These are phyloP conservation scores for Coffea eugenioides DNA, from an alignment of 257 asterid genomes.

Conservation along the genomic window DNA sequence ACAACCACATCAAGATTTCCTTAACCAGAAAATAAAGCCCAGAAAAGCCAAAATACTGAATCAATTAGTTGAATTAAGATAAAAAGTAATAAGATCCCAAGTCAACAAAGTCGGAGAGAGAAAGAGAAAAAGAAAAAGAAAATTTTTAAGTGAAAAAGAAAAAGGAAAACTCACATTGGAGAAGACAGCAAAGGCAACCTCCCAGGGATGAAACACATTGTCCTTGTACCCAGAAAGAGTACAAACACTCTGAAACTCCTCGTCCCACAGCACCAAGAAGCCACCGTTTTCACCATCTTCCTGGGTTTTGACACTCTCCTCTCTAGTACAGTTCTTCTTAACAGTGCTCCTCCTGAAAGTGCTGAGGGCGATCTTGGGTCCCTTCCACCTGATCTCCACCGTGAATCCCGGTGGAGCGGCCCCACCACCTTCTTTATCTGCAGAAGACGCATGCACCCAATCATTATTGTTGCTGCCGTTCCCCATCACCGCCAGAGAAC, in stretches of 20 bases:
- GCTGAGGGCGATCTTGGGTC: constrained; percentile 43
- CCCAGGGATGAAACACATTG: constrained; percentile 92
- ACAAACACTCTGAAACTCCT: constrained; percentile 70
- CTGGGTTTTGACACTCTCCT: constrained; percentile 28
- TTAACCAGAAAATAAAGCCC: background rate
- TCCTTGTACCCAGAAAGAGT: constrained; percentile 70
- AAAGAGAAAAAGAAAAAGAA: background rate
- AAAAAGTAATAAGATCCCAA: constrained; percentile 3
- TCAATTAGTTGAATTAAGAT: background rate
- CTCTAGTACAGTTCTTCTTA: constrained; percentile 66
- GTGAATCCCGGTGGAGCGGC: constrained; percentile 26
- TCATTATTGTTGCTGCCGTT: constrained; percentile 16
- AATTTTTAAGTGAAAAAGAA: background rate
- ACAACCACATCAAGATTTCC: background rate
- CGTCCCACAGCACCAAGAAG: constrained; percentile 81
- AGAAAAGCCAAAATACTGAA: background rate
- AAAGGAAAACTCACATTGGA: constrained; percentile 56
- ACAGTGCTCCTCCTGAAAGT: constrained; percentile 52
- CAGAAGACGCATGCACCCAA: constrained; percentile 56
- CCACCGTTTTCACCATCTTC: constrained; percentile 28
- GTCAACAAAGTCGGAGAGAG: constrained; percentile 14
- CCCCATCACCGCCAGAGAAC: constrained; percentile 20
- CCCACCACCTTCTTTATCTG: constrained; percentile 49
- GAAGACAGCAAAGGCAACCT: constrained; percentile 70
- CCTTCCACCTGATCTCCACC: constrained; percentile 65